These are phyloP conservation scores for Suhomyces guaymorum DNA, from an alignment of 1,139 yeast species.

Conservation along the genomic window DNA sequence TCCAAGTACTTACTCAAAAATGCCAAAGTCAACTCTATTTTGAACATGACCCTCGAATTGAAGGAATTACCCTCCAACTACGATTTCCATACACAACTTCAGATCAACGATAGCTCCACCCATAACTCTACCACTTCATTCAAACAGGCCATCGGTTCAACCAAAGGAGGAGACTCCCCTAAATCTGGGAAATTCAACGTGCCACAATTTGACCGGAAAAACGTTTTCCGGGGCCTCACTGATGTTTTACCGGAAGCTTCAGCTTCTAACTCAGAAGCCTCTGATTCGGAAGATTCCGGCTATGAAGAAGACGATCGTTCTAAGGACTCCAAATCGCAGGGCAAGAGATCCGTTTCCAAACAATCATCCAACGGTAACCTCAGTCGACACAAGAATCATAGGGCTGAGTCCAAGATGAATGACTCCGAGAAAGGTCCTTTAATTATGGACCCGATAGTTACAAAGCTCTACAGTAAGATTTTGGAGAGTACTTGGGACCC, in stretches of 20 bases:
- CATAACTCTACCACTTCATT: slow-evolving; percentile 3
- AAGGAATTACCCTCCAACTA: slow-evolving; percentile 43
- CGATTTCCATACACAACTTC: slow-evolving; percentile 46
- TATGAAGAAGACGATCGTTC: slow-evolving; percentile 4
- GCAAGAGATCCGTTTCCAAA: background rate
- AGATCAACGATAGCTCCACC: slow-evolving; percentile 28
- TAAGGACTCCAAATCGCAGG: background rate
- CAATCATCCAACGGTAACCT: background rate
- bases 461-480: slow-evolving; percentile 57
- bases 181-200: slow-evolving; percentile 26
- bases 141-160: slow-evolving; percentile 5
- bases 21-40: slow-evolving; percentile 79
- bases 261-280: slow-evolving; percentile 1
- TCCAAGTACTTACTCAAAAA: slow-evolving; percentile 70
- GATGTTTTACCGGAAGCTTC: slow-evolving; percentile 24
- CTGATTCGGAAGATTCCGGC: slow-evolving; percentile 7
- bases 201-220: slow-evolving; percentile 41
- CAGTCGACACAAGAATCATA: background rate
- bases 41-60: slow-evolving; percentile 48
- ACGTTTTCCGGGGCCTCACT: slow-evolving; percentile 43
- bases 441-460: slow-evolving; percentile 53
- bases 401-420: background rate
- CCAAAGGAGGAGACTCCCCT: slow-evolving; percentile 4
- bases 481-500: slow-evolving; percentile 79
- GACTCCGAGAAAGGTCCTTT: slow-evolving; percentile 12